Evolutionary conservation across 371 early-diverging fungal species (phyloP).

Genomic region (Mucor irregularis): DNA sequence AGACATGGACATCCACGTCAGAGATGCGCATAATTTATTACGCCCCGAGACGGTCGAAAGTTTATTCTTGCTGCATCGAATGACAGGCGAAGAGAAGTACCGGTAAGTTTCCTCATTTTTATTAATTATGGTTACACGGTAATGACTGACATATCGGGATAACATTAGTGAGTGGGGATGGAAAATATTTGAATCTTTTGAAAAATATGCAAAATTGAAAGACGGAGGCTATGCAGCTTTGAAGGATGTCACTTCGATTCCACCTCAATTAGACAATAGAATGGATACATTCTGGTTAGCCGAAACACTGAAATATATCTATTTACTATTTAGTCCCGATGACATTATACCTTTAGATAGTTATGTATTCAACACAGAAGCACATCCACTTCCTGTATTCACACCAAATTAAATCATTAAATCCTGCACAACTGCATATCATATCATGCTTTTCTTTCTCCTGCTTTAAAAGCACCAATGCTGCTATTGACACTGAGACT

Average conservation of each 20-base stretch:
- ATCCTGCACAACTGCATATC: too few relatives aligned
- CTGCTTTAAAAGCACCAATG: too few relatives aligned
- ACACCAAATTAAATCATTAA: too few relatives aligned
- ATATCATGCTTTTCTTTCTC: too few relatives aligned
- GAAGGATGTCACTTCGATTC: slow-evolving; percentile 65
- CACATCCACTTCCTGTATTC: slow-evolving; percentile 80
- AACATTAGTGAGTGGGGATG: slow-evolving; percentile 85
- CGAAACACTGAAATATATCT: slow-evolving; percentile 96
- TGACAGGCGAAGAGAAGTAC: slow-evolving; percentile 81
- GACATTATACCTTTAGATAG: slow-evolving; percentile 74
- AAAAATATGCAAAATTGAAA: slow-evolving; percentile 70
- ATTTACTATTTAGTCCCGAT: slow-evolving; percentile 76
- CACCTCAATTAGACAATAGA: slow-evolving; percentile 61
- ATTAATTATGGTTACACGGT: not conserved
- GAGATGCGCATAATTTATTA: slow-evolving; percentile 70
- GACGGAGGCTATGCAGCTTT: slow-evolving; percentile 80
- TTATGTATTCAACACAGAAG: slow-evolving; percentile 90
- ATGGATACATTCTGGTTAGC: slow-evolving; percentile 84
- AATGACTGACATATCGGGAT: not conserved
- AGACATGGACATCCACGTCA: slow-evolving; percentile 66
- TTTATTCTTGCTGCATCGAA: slow-evolving; percentile 79
- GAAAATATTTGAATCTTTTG: slow-evolving; percentile 83
- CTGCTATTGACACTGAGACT: too few relatives aligned
- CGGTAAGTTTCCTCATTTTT: slow-evolving; percentile 33
- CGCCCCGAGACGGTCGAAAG: slow-evolving; percentile 93